Evolutionary conservation across 225 moss, liverwort and hornwort species (phyloP).

Genomic region (Neckera pumila): DNA sequence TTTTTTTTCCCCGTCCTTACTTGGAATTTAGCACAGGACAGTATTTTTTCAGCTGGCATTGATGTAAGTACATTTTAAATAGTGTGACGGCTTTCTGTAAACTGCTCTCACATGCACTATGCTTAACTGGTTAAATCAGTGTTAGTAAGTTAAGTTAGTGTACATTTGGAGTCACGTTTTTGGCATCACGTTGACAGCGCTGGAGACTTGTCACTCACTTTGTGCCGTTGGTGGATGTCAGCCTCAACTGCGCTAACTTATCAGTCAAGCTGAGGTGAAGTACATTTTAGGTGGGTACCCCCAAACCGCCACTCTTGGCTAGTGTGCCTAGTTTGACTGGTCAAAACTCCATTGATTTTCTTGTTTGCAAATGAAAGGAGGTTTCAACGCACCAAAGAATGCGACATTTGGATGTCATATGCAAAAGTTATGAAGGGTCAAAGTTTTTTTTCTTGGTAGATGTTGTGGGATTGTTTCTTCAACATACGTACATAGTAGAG

Average conservation of each 20-base stretch:
- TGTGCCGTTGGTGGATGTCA: not conserved
- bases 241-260: not conserved
- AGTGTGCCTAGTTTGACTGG: not conserved
- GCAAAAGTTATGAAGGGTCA: not conserved
- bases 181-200: not conserved
- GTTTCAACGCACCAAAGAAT: not conserved
- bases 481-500: not conserved
- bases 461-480: not conserved
- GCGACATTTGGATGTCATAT: fast-evolving
- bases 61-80: not conserved
- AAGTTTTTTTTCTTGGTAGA: not conserved
- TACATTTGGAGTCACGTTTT: not conserved
- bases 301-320: too few species aligned
- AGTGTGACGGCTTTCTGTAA: not conserved
- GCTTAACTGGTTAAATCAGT: not conserved
- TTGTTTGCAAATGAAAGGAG: too few species aligned
- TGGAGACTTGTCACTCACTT: not conserved
- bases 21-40: not conserved
- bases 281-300: not conserved
- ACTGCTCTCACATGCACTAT: too few species aligned
- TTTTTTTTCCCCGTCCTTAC: not conserved
- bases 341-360: too few species aligned
- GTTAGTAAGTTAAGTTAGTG: not conserved
- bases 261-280: not conserved
- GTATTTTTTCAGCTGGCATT: not conserved